These are phyloP conservation scores for Aspergillus hortae DNA, from an alignment of 2,329 filamentous ascomycete species.

Conservation along the genomic window DNA sequence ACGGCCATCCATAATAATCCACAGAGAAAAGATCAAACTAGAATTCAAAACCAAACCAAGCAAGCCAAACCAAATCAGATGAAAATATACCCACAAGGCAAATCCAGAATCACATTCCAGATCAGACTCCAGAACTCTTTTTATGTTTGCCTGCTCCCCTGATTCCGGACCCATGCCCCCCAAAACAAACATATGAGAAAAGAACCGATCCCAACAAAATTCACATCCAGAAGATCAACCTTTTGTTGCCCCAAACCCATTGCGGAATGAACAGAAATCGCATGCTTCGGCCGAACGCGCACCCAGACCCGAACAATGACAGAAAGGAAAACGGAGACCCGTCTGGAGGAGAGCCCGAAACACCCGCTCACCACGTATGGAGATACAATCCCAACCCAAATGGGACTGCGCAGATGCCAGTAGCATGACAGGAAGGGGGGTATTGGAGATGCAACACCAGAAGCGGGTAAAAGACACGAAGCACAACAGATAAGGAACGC, in stretches of 20 bases:
- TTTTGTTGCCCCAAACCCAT: conserved; percentile 15
- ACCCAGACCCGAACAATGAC: conserved; percentile 17
- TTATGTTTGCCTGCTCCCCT: conserved; percentile 18
- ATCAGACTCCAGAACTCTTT: conserved; percentile 24
- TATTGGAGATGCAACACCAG: conserved; percentile 4
- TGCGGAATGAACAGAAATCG: conserved; percentile 8
- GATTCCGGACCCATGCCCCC: conserved; percentile 16
- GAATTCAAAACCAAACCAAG: too few species aligned
- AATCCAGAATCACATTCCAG: conserved; percentile 13
- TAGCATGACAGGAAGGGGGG: conserved; percentile 1
- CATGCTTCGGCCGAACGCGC: conserved; percentile 13
- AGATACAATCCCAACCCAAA: conserved; percentile 5
- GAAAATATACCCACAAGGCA: conserved; percentile 5
- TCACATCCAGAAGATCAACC: conserved; percentile 8
- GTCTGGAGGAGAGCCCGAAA: background rate
- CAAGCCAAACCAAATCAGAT: too few species aligned
- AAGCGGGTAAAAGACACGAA: conserved; percentile 3
- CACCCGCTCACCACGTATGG: background rate
- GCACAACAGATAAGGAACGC: conserved; percentile 6
- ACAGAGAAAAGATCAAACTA: too few species aligned
- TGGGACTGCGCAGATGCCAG: conserved; percentile 6
- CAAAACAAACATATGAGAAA: conserved; percentile 8
- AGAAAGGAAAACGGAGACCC: conserved; percentile 16
- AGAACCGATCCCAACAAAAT: background rate
- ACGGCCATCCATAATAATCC: too few species aligned